A percentile compares a stretch with the other conserved stretches of the same genome.
Conservation (phyloP, 2,329 filamentous ascomycete species). For the Diaporthe longicolla region DNA sequence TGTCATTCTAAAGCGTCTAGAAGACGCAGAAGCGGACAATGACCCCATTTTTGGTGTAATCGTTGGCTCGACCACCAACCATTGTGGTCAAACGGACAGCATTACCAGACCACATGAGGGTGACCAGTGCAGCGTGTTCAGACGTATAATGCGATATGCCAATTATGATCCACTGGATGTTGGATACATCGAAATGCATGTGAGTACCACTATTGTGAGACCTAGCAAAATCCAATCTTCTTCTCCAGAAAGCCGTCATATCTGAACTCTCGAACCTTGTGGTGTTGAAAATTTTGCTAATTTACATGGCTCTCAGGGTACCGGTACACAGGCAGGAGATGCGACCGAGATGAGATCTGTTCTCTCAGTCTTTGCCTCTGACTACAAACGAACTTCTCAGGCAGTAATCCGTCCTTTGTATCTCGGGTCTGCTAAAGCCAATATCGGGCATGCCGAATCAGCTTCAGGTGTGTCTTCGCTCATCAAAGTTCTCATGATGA, state of each 20-base stretch:
- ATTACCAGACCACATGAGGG: conserved; percentile 76
- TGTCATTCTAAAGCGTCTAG: conserved; percentile 63
- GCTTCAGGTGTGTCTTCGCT: conserved; percentile 42
- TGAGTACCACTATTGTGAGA: conserved; percentile 61
- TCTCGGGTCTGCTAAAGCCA: conserved; percentile 71
- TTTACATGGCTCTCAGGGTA: neutral
- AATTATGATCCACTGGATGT: conserved; percentile 82
- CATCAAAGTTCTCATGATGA: conserved; percentile 45
- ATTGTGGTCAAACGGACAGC: conserved; percentile 72
- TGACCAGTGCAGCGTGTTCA: conserved; percentile 80
- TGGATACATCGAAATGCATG: conserved; percentile 90
- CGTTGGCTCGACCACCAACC: conserved; percentile 70
- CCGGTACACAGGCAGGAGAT: conserved; percentile 85
- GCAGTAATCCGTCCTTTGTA: conserved; percentile 66
- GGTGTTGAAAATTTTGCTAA: neutral
- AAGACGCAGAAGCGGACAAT: conserved; percentile 61
- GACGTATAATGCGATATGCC: conserved; percentile 77
- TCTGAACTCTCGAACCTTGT: neutral
- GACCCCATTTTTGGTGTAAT: conserved; percentile 53
- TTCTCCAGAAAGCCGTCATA: too few species aligned
- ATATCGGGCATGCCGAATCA: conserved; percentile 46
- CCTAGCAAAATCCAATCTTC: too few species aligned
- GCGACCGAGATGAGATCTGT: conserved; percentile 86
- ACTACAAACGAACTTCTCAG: conserved; percentile 47
- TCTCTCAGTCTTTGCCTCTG: conserved; percentile 65